Percentiles rank a stretch among this genome's conserved stretches.
Evolutionary conservation across 495 filamentous ascomycete species (phyloP).

Genomic region (Opeltia flavorubescens): DNA sequence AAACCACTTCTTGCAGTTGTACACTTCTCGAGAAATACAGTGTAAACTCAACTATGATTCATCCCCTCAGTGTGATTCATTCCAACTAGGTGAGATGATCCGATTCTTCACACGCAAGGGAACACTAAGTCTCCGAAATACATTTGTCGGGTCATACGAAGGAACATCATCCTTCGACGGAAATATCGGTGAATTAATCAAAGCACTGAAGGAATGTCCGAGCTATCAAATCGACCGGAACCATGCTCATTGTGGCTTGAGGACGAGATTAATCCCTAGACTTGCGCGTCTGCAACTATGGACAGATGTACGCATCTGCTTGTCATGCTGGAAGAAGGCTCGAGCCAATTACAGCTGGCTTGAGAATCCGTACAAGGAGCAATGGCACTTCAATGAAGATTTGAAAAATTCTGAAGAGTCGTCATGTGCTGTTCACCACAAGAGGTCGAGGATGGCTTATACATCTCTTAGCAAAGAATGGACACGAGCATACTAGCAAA

Average conservation of each 20-base stretch:
- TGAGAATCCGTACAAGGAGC: conserved; percentile 8
- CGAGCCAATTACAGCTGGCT: conserved; percentile 13
- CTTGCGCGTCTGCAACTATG: conserved; percentile 41
- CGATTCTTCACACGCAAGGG: conserved; percentile 51
- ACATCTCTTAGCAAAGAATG: conserved; percentile 12
- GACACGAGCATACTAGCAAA: no score
- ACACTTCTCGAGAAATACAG: conserved; percentile 39
- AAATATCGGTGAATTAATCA: conserved; percentile 37
- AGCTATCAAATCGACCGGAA: conserved; percentile 67
- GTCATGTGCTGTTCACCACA: no score
- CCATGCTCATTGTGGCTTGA: conserved; percentile 65
- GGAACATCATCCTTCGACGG: conserved; percentile 14
- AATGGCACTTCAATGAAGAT: conserved; percentile 1
- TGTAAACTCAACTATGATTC: conserved; percentile 69
- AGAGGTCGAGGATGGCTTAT: conserved; percentile 8
- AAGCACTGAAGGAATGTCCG: conserved; percentile 45
- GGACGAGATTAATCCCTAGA: conserved; percentile 50
- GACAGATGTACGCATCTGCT: conserved; percentile 10
- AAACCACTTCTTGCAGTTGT: conserved; percentile 55
- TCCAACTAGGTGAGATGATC: conserved; percentile 74
- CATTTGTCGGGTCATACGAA: conserved; percentile 18
- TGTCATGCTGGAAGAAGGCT: conserved; percentile 12
- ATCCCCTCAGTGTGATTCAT: conserved; percentile 64
- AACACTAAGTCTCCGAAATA: conserved; percentile 24
- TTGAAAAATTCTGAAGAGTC: no score